phyloP scores from a whole-genome alignment of 2,329 filamentous ascomycete species.

The Sporothrix humicola region DNA sequence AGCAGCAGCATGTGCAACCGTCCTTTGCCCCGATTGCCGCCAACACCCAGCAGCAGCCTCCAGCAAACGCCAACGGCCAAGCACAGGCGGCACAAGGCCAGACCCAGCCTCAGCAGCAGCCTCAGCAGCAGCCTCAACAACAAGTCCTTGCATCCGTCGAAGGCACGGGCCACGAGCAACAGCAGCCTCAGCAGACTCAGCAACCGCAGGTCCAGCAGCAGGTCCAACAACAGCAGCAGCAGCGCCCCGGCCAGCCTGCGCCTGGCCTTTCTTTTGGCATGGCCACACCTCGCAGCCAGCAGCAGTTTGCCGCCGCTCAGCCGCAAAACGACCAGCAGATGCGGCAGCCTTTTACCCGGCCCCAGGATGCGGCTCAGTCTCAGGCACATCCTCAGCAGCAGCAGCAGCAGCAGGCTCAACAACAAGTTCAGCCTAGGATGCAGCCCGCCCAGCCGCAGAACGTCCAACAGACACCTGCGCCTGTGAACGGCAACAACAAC shows the following conservation, averaged over 20 bases:
- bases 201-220: slow-evolving; percentile 39
- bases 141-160: too few relatives aligned
- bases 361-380: neutral
- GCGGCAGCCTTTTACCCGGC: neutral
- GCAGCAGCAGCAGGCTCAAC: slow-evolving; percentile 22
- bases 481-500: slow-evolving; percentile 19
- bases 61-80: slow-evolving; percentile 38
- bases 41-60: neutral
- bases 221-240: slow-evolving; percentile 37
- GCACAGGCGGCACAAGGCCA: slow-evolving; percentile 30
- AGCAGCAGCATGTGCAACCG: slow-evolving; percentile 23
- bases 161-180: too few relatives aligned
- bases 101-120: slow-evolving; percentile 34
- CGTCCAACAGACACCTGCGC: slow-evolving; percentile 21
- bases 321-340: neutral
- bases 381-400: slow-evolving; percentile 32
- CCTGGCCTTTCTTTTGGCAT: neutral
- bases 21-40: neutral
- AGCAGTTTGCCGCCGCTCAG: neutral
- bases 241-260: slow-evolving; percentile 2
- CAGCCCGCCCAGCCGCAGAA: slow-evolving; percentile 24
- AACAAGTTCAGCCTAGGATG: slow-evolving; percentile 13
- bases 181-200: too few relatives aligned
- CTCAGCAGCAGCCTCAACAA: too few relatives aligned
- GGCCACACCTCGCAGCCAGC: slow-evolving; percentile 14